Evolutionary conservation across 306 rosid genomes (phyloP).

Genomic region (Quercus engelmannii): DNA sequence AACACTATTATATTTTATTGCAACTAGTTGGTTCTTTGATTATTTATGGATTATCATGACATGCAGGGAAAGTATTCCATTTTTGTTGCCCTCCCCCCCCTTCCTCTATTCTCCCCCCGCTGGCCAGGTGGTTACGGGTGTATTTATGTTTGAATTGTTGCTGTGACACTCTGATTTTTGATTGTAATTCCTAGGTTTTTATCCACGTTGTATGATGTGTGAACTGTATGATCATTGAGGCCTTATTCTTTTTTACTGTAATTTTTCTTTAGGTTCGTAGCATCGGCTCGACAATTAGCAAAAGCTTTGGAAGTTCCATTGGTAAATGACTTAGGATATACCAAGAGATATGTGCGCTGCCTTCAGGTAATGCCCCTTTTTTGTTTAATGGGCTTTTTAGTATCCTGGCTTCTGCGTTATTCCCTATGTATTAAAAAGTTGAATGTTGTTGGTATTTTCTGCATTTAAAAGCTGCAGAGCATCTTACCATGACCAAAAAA

Average conservation of each 20-base stretch:
- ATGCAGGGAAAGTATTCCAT: too few species aligned
- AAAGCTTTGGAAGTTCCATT: constrained; percentile 98
- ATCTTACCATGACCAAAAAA: neutral
- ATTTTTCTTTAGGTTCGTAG: constrained; percentile 68
- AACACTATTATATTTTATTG: too few species aligned
- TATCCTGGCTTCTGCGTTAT: neutral
- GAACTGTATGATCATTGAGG: neutral
- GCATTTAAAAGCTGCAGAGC: neutral
- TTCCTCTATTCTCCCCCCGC: too few species aligned
- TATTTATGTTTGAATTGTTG: neutral
- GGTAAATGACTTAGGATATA: constrained; percentile 98
- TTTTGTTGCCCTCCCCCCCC: too few species aligned
- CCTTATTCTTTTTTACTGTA: neutral
- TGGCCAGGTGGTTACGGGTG: neutral
- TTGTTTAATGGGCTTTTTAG: neutral
- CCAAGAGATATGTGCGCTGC: constrained; percentile 97
- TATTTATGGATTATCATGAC: too few species aligned
- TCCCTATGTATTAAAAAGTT: neutral
- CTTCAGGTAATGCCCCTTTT: constrained; percentile 66
- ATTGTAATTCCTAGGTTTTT: neutral
- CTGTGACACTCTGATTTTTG: neutral
- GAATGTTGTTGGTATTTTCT: neutral
- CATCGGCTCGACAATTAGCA: constrained; percentile 90
- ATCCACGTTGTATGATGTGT: neutral
- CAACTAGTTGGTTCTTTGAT: too few species aligned